A percentile compares a stretch with the other conserved stretches of the same genome.
These are phyloP conservation scores for Capsicum chinense DNA, from an alignment of 257 asterid genomes.

Conservation along the genomic window DNA sequence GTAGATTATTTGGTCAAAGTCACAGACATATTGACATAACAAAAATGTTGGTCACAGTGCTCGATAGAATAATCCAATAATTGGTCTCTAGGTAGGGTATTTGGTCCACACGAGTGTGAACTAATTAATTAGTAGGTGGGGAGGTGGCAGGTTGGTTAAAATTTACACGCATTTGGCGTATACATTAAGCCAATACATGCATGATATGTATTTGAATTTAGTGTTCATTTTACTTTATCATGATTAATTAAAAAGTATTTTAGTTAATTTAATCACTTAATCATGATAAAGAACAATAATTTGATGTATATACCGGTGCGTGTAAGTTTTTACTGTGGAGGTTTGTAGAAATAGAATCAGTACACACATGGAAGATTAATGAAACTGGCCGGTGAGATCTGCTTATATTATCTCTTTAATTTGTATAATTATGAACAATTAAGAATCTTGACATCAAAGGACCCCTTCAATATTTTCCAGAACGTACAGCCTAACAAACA, in stretches of 20 bases:
- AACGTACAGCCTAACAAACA: constrained; percentile 28
- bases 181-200: no score
- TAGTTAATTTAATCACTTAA: no score
- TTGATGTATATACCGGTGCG: no score
- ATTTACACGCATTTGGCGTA: no score
- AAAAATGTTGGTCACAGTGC: not conserved
- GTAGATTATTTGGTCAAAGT: not conserved
- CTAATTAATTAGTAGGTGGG: not conserved
- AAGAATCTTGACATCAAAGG: constrained; percentile 25
- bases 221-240: no score
- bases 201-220: no score
- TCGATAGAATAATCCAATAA: not conserved
- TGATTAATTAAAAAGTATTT: no score
- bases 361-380: constrained; percentile 12
- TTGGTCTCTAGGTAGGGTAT: constrained; percentile 18
- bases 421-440: not conserved
- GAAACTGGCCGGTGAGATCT: constrained; percentile 5
- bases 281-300: no score
- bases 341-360: not conserved
- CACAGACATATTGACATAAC: constrained; percentile 10
- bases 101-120: constrained; percentile 21
- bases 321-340: not conserved
- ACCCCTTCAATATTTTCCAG: constrained; percentile 27
- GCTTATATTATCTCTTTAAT: constrained; percentile 15
- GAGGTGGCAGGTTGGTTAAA: no score